Base-by-base conservation (phyloP, 73 alveolate genomes). In the Paraurostyla sp. region DNA sequence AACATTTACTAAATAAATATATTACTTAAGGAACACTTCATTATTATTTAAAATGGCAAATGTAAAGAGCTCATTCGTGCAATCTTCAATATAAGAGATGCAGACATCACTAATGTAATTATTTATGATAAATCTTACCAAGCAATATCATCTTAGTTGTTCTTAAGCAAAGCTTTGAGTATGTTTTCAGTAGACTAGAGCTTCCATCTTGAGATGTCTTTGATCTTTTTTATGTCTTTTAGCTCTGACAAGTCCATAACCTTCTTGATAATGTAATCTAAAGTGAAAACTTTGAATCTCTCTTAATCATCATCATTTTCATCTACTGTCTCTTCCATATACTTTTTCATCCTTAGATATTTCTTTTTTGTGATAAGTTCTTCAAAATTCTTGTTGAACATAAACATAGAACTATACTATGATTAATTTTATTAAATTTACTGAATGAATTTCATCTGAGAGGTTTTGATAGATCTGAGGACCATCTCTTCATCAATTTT, bases 201-300 rank as follows among this genome's bases (percentile, higher is more conserved):
- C 41, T 68, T 90, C 95, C 95, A 90, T 22, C 30, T 45, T 32
- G 81, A 75, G 20, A 90, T 85, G 18, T 90, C 95, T 29, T 65
- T 40, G 50, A 90, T 65, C 38, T 65, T 43, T 42, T 63, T 51
- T 0, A 45, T 52, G 13, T 63, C 81, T 0, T 68, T 29, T 2
- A 38, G 41, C 29, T 45, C 71, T 29, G 83, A 84, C 0, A 36
- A 82, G 23, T 81, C 91, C 32, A 81, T 81, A 23, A 59, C 75
- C 69, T 57, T 73, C 59, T 73, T 73, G 42, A 73, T 73, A 3
- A 73, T 35, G 33, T 32, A 73, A 6, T 73, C 87, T 11, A 73
- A 48, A 6, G 87, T 45, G 41, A 73, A 73, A 9, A 73, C 71
- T 30, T 30, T 73, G 27, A 73, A 73, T 50, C 87, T 45, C 1